A percentile compares a stretch with the other conserved stretches of the same genome.
Conservation (phyloP, 2,329 filamentous ascomycete species). For the Botrytis porri region DNA sequence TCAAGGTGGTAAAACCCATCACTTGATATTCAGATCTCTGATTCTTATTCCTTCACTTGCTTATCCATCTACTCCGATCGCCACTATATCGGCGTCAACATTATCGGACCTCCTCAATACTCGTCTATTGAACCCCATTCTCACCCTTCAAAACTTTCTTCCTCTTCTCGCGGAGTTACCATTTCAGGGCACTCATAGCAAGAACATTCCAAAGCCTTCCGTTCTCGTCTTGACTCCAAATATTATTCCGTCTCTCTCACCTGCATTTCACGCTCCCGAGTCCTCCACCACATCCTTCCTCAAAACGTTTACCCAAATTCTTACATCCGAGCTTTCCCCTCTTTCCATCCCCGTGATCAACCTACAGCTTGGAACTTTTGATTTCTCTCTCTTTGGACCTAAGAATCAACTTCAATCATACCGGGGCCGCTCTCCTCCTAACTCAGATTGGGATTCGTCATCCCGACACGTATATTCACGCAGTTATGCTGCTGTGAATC, state of each 20-base stretch:
- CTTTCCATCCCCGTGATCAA: conserved; percentile 78
- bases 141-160: conserved; percentile 87
- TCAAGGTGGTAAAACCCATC: conserved; percentile 71
- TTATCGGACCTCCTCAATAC: conserved; percentile 92
- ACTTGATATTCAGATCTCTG: conserved; percentile 72
- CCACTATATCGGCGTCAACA: conserved; percentile 76
- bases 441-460: conserved; percentile 54
- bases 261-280: conserved; percentile 81
- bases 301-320: conserved; percentile 78
- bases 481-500: conserved; percentile 58
- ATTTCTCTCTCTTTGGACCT: conserved; percentile 67
- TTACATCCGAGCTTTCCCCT: conserved; percentile 74
- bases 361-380: conserved; percentile 87
- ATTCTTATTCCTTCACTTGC: conserved; percentile 79
- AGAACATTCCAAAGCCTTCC: conserved; percentile 52
- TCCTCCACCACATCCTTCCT: conserved; percentile 81
- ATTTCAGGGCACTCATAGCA: conserved; percentile 38
- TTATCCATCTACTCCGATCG: conserved; percentile 80
- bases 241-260: conserved; percentile 75
- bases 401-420: conserved; percentile 38
- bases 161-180: conserved; percentile 64
- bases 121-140: conserved; percentile 83
- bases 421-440: conserved; percentile 40
- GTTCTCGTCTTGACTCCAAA: conserved; percentile 76
- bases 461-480: conserved; percentile 59